Evolutionary conservation across 2,329 filamentous ascomycete species (phyloP), one percentile per base, ranked within the genome.

Genomic region (Cladosporium sp.): DNA sequence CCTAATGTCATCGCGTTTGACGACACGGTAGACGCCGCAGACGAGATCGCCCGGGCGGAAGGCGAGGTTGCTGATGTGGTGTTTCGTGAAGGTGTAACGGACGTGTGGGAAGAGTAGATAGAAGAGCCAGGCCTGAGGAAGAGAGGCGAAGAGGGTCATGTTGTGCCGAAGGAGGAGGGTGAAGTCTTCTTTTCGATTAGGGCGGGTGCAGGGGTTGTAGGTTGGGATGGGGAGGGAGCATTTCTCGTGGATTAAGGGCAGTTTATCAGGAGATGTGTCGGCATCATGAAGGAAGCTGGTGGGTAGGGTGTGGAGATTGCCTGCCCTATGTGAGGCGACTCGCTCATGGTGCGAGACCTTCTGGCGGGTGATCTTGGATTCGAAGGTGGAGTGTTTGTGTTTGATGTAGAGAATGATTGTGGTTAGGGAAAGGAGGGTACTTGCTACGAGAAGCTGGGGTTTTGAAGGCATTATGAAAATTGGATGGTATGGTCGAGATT

Each of bases 21-120:
- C 59, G 3, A 66, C 64, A 24, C 60, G 28, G 39, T 62, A 66
- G 15, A 62, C 50, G 3, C 64, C 62, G 13, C 60, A 61, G 34
- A 66, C 60, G 4, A 64, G 39, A 53, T 66, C 62, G 44, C 64
- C 62, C 39, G 60, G 56, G 17, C 48, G 39, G 45, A 66, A 66
- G 10, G 58, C 24, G 12, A 62, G 57, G 13, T 48, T 60, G 6
- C 60, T 37, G 57, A 66, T 63, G 47, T 64, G 48, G 5, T 61
- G 56, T 45, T 50, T 40, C 13, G 58, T 56, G 53, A 65, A 66
- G 2, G 61, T 64, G 15, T 59, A 45, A 10, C 61, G 52, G 9
- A 58, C 52, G 3, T 48, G 20, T 4, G 58, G 56, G 45, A 58
- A 42, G 2, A 53, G 22, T 17, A 64, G 47, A 59, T 60, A 64